Evolutionary conservation across 352 stramenopile species (phyloP).

Genomic region (Halophytophthora polymorphica): DNA sequence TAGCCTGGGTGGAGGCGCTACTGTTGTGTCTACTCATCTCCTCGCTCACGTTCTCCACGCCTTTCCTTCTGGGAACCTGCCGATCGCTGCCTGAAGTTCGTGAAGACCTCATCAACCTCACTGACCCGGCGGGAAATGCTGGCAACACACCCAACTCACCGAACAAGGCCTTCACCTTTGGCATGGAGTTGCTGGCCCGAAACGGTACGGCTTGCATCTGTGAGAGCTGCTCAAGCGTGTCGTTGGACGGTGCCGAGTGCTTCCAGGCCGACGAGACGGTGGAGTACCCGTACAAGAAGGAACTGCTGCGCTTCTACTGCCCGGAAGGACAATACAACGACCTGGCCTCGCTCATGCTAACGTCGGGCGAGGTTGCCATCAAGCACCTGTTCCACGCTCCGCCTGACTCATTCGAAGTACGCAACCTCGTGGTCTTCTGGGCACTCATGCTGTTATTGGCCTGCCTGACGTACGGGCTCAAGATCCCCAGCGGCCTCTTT

Average conservation of each 20-base stretch:
- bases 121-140: slow-evolving; percentile 26
- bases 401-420: slow-evolving; percentile 68
- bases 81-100: slow-evolving; percentile 49
- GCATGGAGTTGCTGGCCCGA: slow-evolving; percentile 63
- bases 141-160: slow-evolving; percentile 3
- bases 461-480: slow-evolving; percentile 95
- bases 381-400: slow-evolving; percentile 95
- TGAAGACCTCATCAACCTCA: slow-evolving; percentile 51
- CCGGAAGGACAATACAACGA: slow-evolving; percentile 96
- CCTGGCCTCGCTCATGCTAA: slow-evolving; percentile 94
- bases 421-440: slow-evolving; percentile 77
- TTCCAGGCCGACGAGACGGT: slow-evolving; percentile 65
- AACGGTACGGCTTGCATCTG: slow-evolving; percentile 73
- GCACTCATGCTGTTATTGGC: slow-evolving; percentile 70
- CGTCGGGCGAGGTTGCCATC: slow-evolving; percentile 91
- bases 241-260: slow-evolving; percentile 50
- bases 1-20: slow-evolving; percentile 61
- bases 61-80: slow-evolving; percentile 67
- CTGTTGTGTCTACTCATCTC: slow-evolving; percentile 59
- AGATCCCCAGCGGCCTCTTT: slow-evolving; percentile 96
- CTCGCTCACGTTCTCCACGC: slow-evolving; percentile 55
- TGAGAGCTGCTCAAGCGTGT: slow-evolving; percentile 52
- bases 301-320: slow-evolving; percentile 95
- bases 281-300: slow-evolving; percentile 80
- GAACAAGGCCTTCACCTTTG: slow-evolving; percentile 65